phyloP scores from a whole-genome alignment of 2,329 filamentous ascomycete genomes.

The Blastomyces gilchristii region DNA sequence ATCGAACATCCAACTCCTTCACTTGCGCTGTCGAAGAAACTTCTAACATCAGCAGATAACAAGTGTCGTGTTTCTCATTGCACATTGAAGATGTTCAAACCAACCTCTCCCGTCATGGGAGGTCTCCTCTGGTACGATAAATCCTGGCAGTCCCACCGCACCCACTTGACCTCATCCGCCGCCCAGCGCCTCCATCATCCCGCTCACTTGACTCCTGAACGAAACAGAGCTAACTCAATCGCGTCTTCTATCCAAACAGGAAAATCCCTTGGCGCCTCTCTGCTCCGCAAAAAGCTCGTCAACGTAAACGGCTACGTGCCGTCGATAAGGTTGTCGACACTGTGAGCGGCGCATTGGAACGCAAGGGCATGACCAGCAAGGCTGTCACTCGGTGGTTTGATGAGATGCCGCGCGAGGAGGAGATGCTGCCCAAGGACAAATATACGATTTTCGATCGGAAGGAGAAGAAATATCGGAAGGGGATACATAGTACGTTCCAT shows the following conservation, averaged over 20 bases:
- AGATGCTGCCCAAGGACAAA: constrained; percentile 95
- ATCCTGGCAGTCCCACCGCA: background rate
- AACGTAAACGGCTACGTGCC: constrained; percentile 68
- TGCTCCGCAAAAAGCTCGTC: constrained; percentile 76
- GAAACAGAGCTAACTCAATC: background rate
- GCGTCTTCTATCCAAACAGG: constrained; percentile 41
- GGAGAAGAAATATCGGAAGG: constrained; percentile 90
- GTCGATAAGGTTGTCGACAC: constrained; percentile 84
- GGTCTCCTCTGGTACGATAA: constrained; percentile 66
- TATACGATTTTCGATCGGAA: constrained; percentile 97
- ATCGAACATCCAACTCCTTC: background rate
- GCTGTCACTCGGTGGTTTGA: constrained; percentile 82
- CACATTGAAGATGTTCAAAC: constrained; percentile 61
- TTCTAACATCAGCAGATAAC: background rate
- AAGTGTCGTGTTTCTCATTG: constrained; percentile 9
- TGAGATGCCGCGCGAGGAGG: constrained; percentile 89
- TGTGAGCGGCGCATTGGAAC: constrained; percentile 65
- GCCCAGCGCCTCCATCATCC: background rate
- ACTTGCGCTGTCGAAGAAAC: background rate
- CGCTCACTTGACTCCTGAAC: background rate
- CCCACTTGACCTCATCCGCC: constrained; percentile 1
- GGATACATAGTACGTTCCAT: constrained; percentile 77
- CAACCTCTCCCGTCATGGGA: constrained; percentile 63
- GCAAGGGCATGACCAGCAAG: constrained; percentile 57
- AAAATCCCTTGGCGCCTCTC: constrained; percentile 97